A percentile compares a stretch with the other conserved stretches of the same genome.
phyloP scores from a whole-genome alignment of 495 filamentous ascomycete genomes.

The Collariella sp. region DNA sequence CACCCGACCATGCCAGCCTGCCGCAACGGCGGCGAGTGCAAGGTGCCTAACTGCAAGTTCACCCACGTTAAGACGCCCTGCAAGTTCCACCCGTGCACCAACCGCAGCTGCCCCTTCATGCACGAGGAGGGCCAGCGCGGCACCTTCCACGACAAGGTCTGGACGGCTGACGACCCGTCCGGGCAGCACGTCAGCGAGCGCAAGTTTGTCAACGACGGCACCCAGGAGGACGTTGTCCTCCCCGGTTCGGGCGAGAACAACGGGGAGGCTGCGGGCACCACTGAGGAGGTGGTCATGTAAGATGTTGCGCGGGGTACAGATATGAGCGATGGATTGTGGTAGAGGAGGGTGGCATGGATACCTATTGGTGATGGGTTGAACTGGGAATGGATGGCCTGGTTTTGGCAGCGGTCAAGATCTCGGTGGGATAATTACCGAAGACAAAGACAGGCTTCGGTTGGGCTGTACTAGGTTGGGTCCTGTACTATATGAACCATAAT shows the following conservation, averaged over 20 bases:
- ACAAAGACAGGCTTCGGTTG: too few species aligned
- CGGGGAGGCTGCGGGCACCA: conserved; percentile 14
- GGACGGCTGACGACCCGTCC: conserved; percentile 56
- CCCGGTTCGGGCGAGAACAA: conserved; percentile 42
- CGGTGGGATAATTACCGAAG: neutral
- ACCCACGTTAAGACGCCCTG: conserved; percentile 74
- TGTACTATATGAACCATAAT: neutral
- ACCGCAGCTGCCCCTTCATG: conserved; percentile 75
- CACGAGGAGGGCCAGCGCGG: conserved; percentile 82
- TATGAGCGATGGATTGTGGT: neutral
- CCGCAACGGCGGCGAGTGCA: conserved; percentile 89
- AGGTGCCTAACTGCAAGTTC: conserved; percentile 76
- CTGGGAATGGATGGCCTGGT: too few species aligned
- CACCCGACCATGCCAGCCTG: conserved; percentile 74
- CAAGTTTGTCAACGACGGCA: conserved; percentile 71
- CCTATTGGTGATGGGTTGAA: neutral
- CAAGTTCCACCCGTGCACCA: conserved; percentile 87
- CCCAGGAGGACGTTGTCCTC: conserved; percentile 68
- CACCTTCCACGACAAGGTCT: conserved; percentile 83
- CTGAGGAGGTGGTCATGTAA: conserved; percentile 24
- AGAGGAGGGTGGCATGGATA: neutral
- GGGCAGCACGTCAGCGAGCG: conserved; percentile 76
- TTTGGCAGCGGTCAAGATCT: too few species aligned
- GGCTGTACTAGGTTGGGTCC: too few species aligned
- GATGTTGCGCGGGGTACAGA: conserved; percentile 7